Conservation (phyloP, 1,139 yeast genomes). For the Hyphopichia wangnamkhiaoensis region DNA sequence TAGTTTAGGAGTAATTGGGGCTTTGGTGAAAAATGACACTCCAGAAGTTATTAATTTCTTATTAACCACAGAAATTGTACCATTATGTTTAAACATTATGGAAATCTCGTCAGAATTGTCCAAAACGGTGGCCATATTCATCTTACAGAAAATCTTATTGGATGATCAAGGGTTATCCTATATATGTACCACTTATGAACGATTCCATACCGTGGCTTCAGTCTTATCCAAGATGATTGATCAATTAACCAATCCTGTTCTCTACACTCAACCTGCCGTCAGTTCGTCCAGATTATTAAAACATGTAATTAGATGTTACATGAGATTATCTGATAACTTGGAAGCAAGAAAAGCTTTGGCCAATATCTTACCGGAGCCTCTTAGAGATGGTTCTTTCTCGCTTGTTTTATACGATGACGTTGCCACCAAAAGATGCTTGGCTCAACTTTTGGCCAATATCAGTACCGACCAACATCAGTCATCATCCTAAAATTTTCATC, state of each 20-base stretch:
- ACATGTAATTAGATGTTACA: slow-evolving; percentile 92
- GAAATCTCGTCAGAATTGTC: slow-evolving; percentile 92
- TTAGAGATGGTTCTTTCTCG: slow-evolving; percentile 89
- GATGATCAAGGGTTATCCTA: slow-evolving; percentile 91
- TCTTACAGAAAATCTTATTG: slow-evolving; percentile 85
- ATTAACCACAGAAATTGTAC: slow-evolving; percentile 91
- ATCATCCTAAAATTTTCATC: background rate
- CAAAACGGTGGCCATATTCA: slow-evolving; percentile 94
- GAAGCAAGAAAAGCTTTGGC: slow-evolving; percentile 90
- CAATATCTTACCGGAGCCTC: slow-evolving; percentile 80
- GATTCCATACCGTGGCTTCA: slow-evolving; percentile 91
- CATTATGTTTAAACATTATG: slow-evolving; percentile 91
- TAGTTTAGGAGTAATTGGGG: slow-evolving; percentile 95
- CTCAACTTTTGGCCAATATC: slow-evolving; percentile 77
- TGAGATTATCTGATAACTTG: slow-evolving; percentile 84
- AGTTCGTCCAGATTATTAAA: slow-evolving; percentile 81
- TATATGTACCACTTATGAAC: slow-evolving; percentile 91
- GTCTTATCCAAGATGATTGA: slow-evolving; percentile 89
- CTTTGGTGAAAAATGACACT: slow-evolving; percentile 91
- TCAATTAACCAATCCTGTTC: slow-evolving; percentile 57
- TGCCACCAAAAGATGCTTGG: slow-evolving; percentile 84
- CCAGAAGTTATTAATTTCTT: slow-evolving; percentile 92
- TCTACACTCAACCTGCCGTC: slow-evolving; percentile 32
- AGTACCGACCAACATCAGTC: slow-evolving; percentile 30
- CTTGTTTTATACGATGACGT: slow-evolving; percentile 79